phyloP scores from a whole-genome alignment of 169 alveolate species.

The Eimeria praecox region DNA sequence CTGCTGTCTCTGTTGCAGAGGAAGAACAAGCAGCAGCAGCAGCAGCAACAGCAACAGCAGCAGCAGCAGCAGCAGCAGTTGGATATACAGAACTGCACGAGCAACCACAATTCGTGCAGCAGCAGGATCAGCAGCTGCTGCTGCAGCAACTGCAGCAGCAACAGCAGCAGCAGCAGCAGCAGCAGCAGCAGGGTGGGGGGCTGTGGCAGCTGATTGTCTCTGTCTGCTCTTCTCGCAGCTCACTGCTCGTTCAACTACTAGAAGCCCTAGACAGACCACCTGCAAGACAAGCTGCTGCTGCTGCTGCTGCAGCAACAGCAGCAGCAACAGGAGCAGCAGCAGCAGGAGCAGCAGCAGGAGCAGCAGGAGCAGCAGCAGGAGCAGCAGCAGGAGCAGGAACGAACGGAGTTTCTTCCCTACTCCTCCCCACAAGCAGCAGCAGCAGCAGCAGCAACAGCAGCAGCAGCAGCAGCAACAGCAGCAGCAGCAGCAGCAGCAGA shows the following conservation, averaged over 20 bases:
- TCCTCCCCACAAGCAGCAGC: no score
- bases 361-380: conserved; percentile 10
- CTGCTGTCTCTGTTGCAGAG: conserved; percentile 6
- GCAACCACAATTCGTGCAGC: no score
- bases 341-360: conserved; percentile 2
- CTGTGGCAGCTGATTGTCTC: conserved; percentile 9
- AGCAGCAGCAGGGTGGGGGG: neutral
- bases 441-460: conserved; percentile 4
- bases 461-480: conserved; percentile 31
- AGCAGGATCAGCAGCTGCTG: neutral
- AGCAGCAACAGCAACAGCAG: no score
- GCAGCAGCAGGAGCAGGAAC: conserved; percentile 32
- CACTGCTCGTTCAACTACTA: neutral
- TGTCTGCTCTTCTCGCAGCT: neutral
- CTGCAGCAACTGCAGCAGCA: conserved; percentile 35
- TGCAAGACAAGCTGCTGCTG: neutral
- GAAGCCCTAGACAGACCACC: conserved; percentile 3
- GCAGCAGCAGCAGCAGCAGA: conserved; percentile 45
- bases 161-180: conserved; percentile 41
- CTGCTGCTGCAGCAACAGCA: conserved; percentile 22
- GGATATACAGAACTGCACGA: no score
- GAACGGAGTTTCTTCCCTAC: no score
- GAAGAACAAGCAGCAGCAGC: neutral
- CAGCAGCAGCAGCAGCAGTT: no score
- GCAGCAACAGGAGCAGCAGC: neutral